Conservation (phyloP, 73 alveolate genomes). For the Symbiodinium natans region DNA sequence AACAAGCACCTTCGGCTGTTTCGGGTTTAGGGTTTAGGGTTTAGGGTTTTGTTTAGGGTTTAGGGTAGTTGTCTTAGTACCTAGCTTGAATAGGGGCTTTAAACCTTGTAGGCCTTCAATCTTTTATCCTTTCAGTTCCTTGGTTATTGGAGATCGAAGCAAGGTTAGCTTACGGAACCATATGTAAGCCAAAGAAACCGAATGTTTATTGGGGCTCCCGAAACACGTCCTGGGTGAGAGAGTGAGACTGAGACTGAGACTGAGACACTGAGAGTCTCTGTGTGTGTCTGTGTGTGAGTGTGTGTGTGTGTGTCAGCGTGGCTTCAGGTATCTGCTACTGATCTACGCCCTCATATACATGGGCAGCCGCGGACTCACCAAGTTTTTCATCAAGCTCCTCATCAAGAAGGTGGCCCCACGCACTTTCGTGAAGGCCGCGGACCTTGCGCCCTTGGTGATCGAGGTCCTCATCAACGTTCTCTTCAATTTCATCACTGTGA, state of each 20-base stretch:
- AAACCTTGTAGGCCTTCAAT: neutral
- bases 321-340: neutral
- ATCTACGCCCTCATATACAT: constrained; percentile 34
- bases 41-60: too few species aligned
- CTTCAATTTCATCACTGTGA: constrained; percentile 54
- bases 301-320: too few species aligned
- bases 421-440: constrained; percentile 32
- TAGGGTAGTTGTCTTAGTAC: too few species aligned
- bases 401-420: constrained; percentile 71
- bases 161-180: too few species aligned
- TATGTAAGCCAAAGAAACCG: too few species aligned
- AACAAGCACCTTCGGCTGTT: constrained; percentile 33
- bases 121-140: neutral
- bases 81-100: neutral
- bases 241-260: too few species aligned
- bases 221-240: too few species aligned
- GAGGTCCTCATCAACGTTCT: constrained; percentile 59
- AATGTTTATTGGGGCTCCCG: too few species aligned
- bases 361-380: constrained; percentile 79
- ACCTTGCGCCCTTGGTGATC: constrained; percentile 34
- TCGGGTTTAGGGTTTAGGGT: too few species aligned
- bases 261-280: too few species aligned
- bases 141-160: neutral
- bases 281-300: too few species aligned
- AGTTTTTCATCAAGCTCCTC: constrained; percentile 30